phyloP scores from a whole-genome alignment of 2,329 filamentous ascomycete species.

The Penicillium frequentans region DNA sequence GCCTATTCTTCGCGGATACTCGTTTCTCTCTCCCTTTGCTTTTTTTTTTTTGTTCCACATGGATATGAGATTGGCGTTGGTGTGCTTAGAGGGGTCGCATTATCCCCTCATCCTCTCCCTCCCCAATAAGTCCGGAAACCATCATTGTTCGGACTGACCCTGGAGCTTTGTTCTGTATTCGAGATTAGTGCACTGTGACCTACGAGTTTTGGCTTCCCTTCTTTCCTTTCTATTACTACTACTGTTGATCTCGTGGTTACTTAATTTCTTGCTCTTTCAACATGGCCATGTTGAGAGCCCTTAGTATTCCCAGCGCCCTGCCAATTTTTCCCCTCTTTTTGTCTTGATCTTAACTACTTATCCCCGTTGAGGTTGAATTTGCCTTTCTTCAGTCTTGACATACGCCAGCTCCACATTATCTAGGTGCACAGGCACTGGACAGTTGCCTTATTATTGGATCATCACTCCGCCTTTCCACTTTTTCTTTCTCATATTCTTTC shows the following conservation, averaged over 20 bases:
- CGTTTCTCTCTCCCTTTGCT: slow-evolving; percentile 17
- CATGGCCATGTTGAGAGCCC: slow-evolving; percentile 6
- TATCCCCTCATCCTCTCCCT: slow-evolving; percentile 16
- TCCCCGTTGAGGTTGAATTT: background rate
- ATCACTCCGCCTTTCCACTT: background rate
- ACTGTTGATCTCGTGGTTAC: slow-evolving; percentile 26
- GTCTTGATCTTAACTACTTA: background rate
- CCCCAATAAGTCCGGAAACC: slow-evolving; percentile 2
- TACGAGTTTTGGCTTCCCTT: slow-evolving; percentile 28
- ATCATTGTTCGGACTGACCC: slow-evolving; percentile 7
- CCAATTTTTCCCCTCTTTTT: slow-evolving; percentile 3
- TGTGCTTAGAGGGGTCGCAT: slow-evolving; percentile 33
- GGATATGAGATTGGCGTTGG: slow-evolving; percentile 40
- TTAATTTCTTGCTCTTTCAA: slow-evolving; percentile 23
- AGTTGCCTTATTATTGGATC: background rate
- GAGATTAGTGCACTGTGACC: slow-evolving; percentile 30
- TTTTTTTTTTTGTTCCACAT: slow-evolving; percentile 19
- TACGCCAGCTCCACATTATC: background rate
- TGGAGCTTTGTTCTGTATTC: slow-evolving; percentile 21
- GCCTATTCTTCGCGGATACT: slow-evolving; percentile 12
- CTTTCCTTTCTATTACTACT: slow-evolving; percentile 31
- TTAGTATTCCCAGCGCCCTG: slow-evolving; percentile 2
- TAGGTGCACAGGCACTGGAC: background rate
- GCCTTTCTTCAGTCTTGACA: background rate
- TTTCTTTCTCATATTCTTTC: background rate